Conservation (phyloP, 2,329 filamentous ascomycete genomes). For the Aureobasidium sp. region DNA sequence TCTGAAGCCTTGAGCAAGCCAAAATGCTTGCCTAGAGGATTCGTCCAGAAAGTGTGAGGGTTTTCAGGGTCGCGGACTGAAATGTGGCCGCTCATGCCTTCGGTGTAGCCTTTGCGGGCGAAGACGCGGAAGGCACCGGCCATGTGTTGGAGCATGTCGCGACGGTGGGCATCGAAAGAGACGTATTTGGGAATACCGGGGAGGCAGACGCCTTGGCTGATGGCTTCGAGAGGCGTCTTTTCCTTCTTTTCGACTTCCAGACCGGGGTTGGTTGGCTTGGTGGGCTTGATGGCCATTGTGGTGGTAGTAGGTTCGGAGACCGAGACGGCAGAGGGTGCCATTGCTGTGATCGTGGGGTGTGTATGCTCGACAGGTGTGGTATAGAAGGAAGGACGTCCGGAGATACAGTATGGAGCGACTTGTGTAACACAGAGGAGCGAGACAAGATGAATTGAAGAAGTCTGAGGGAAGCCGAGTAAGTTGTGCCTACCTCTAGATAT, state of each 20-base stretch:
- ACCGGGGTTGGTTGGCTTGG: constrained; percentile 18
- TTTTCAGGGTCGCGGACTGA: constrained; percentile 59
- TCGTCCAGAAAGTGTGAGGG: constrained; percentile 61
- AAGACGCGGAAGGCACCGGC: constrained; percentile 62
- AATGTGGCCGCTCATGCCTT: constrained; percentile 65
- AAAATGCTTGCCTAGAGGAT: constrained; percentile 58
- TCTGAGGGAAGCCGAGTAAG: not conserved
- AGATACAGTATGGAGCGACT: not conserved
- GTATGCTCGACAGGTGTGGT: not conserved
- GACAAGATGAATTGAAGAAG: not conserved
- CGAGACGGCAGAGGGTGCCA: constrained; percentile 17
- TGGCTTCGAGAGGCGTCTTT: constrained; percentile 31
- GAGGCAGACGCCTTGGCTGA: constrained; percentile 42
- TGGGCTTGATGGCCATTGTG: constrained; percentile 10
- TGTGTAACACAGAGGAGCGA: too few relatives aligned
- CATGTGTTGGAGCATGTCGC: constrained; percentile 60
- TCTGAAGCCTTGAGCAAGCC: constrained; percentile 57
- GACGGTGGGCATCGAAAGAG: constrained; percentile 49
- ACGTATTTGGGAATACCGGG: constrained; percentile 52
- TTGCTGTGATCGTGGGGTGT: not conserved
- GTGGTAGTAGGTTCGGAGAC: not conserved
- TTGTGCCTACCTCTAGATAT: constrained; percentile 6
- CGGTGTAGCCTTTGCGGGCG: constrained; percentile 57
- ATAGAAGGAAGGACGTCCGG: not conserved
- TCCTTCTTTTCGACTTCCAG: constrained; percentile 20